A percentile compares a stretch with the other conserved stretches of the same genome.
Evolutionary conservation across 2,329 filamentous ascomycete species (phyloP).

Genomic region (Blastomyces emzantsi): DNA sequence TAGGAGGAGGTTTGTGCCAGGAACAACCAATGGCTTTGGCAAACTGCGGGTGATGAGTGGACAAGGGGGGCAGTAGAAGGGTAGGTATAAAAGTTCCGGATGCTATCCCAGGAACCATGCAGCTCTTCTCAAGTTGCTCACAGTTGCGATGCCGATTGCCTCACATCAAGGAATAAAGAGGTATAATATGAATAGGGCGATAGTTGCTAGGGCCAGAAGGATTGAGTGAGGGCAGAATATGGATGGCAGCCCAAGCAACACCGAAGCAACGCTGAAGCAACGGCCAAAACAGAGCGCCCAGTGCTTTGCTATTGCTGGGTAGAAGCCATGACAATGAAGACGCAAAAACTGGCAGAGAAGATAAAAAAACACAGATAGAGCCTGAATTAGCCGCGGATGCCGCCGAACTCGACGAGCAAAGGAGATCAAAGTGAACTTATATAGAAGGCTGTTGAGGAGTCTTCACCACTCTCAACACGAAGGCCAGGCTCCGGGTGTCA

Average conservation of each 20-base stretch:
- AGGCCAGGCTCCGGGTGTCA: not conserved
- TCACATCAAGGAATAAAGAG: not conserved
- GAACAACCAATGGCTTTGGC: not conserved
- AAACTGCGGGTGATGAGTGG: not conserved
- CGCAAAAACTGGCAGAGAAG: not conserved
- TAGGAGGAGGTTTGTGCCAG: not conserved
- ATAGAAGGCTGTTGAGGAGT: not conserved
- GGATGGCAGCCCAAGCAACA: not conserved
- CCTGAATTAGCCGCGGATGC: not conserved
- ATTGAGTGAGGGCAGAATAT: too few relatives aligned
- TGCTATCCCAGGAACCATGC: not conserved
- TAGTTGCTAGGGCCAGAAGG: not conserved
- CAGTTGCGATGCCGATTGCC: not conserved
- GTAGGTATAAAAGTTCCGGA: too few relatives aligned
- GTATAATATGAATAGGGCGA: not conserved
- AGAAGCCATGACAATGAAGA: not conserved
- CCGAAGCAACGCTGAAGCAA: not conserved
- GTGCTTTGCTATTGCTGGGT: not conserved
- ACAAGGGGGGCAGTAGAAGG: not conserved
- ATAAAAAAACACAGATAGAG: not conserved
- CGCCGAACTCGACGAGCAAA: not conserved
- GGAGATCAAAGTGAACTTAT: not conserved
- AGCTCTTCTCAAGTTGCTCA: not conserved
- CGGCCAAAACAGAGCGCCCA: not conserved
- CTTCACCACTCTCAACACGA: not conserved